Base-by-base conservation (phyloP, 148 eudicot genomes). In the Spergularia bocconei region DNA sequence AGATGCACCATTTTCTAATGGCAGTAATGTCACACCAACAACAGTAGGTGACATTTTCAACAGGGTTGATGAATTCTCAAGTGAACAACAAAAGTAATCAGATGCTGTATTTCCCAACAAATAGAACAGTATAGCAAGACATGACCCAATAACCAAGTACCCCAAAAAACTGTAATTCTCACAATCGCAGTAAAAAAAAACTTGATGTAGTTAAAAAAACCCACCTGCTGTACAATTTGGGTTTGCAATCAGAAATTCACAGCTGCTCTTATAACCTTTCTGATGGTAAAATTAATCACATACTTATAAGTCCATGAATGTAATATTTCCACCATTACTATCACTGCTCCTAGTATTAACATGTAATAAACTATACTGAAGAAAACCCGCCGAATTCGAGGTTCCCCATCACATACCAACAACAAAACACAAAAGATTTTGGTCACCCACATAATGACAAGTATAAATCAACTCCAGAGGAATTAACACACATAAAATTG, bases 1-100 rank as follows among this genome's bases (percentile, higher is more conserved):
- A 2, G 90, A 86, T 17, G 95, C 95, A 23, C 95, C 92, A 63
- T 88, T 90, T 39, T 92, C 95, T n/a, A 88, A 77, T 1, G 95
- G 95, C 1, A 90, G 84, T 61, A 90, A 53, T 33, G 92, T 77
- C 44, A 88, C 92, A 15, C 92, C 92, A n/a, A 90, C 90, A 38
- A 88, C 81, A 48, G 92, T 85, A 0, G 92, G 90, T 3, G 95
- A 83, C 79, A 90, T 76, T 44, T 83, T 87, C 36, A 87, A 76
- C 15, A 87, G 48, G 56, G 78, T 78, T 0, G 95, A 82, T 0
- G 88, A 78, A 59, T 83, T 88, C 72, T 90, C 95, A 15, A 90
- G 78, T 54, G 87, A 87, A 76, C 87, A 87, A 77, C 90, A 88
- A 55, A 90, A 90, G 63, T 90, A 88, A 73, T 90, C 92, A 3